Percentiles rank a stretch among this genome's conserved stretches.
Conservation (phyloP, 108 stramenopile genomes). For the Nitzschia palea region DNA sequence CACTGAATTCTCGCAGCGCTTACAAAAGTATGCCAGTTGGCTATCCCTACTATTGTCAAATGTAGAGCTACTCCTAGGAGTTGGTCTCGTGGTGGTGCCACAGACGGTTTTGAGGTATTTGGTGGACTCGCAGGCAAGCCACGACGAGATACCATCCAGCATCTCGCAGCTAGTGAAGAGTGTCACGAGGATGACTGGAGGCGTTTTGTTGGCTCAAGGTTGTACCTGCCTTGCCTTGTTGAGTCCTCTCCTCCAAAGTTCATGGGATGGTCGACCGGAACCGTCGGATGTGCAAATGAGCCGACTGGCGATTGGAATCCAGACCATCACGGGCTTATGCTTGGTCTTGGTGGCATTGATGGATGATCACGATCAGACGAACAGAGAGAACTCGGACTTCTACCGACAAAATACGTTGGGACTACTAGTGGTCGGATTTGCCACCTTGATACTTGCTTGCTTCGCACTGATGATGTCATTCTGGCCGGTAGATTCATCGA, state of each 20-base stretch:
- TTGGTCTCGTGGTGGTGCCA: background rate
- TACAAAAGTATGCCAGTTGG: background rate
- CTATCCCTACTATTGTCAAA: background rate
- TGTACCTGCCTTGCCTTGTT: constrained; percentile 6
- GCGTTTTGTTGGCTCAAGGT: constrained; percentile 15
- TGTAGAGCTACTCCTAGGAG: background rate
- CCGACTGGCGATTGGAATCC: constrained; percentile 16
- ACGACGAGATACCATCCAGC: background rate
- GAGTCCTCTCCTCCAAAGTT: background rate
- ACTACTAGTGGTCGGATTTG: constrained; percentile 51
- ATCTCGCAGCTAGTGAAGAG: too few relatives aligned
- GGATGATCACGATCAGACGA: constrained; percentile 9
- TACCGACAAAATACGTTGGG: constrained; percentile 15
- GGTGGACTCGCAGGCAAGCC: background rate
- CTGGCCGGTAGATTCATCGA: constrained; percentile 42
- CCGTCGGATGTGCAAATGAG: background rate
- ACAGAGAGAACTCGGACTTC: background rate
- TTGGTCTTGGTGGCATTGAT: constrained; percentile 27
- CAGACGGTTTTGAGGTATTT: background rate
- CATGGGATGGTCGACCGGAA: background rate
- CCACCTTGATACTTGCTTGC: constrained; percentile 42
- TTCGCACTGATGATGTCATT: constrained; percentile 64
- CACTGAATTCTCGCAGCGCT: background rate
- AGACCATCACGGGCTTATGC: constrained; percentile 21
- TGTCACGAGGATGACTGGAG: constrained; percentile 11